Conservation (phyloP, 495 filamentous ascomycete species). For the Aspergillus panamensis region DNA sequence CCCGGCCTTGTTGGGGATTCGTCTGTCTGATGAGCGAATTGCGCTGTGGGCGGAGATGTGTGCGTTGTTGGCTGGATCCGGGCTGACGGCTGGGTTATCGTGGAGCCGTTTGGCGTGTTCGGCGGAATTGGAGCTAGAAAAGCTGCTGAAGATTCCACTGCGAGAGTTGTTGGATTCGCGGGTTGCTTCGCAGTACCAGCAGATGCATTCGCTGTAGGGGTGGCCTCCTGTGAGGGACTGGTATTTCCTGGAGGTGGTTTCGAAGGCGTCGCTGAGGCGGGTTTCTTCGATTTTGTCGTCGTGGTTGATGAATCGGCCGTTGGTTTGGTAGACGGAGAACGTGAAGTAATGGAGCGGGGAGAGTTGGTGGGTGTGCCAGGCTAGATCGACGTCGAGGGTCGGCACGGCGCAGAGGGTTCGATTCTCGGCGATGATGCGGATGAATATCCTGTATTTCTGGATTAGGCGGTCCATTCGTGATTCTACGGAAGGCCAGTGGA, state of each 20-base stretch:
- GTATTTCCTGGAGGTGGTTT: conserved; percentile 70
- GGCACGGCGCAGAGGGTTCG: conserved; percentile 60
- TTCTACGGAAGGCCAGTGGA: conserved; percentile 59
- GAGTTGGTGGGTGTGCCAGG: conserved; percentile 67
- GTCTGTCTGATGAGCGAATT: conserved; percentile 23
- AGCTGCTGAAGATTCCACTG: conserved; percentile 19
- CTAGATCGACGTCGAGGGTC: conserved; percentile 80
- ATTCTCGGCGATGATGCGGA: conserved; percentile 57
- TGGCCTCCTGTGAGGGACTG: conserved; percentile 53
- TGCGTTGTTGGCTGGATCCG: conserved; percentile 57
- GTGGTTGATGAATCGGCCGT: conserved; percentile 62
- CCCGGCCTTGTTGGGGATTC: not conserved
- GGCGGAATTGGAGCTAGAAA: conserved; percentile 29
- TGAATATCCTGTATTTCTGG: conserved; percentile 66
- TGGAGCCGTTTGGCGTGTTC: conserved; percentile 44
- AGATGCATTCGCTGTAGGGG: conserved; percentile 77
- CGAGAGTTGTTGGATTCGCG: conserved; percentile 55
- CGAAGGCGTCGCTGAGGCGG: conserved; percentile 58
- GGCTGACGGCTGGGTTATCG: conserved; percentile 51
- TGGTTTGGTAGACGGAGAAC: conserved; percentile 35
- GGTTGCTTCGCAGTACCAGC: conserved; percentile 89
- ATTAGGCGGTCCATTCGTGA: conserved; percentile 65
- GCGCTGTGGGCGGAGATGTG: conserved; percentile 72
- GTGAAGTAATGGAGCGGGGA: conserved; percentile 58
- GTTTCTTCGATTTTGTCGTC: conserved; percentile 76